Evolutionary conservation across 768 basidiomycete species (phyloP).

Genomic region (Mycena latifolia): DNA sequence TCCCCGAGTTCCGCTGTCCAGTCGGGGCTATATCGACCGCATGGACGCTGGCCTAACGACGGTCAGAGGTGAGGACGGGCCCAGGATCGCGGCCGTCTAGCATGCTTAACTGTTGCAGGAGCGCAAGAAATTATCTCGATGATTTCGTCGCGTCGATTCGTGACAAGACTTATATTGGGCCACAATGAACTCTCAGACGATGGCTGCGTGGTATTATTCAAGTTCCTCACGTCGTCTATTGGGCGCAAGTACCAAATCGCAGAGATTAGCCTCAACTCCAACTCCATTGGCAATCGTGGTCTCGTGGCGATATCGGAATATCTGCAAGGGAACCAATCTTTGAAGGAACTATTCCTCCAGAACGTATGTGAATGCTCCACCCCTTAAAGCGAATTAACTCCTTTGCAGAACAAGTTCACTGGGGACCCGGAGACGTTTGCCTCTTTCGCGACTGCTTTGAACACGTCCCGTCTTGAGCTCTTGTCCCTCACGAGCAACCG

Average conservation of each 20-base stretch:
- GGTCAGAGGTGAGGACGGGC: conserved; percentile 37
- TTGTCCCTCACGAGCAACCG: conserved; percentile 65
- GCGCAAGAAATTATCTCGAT: conserved; percentile 61
- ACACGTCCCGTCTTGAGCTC: conserved; percentile 62
- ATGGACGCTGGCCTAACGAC: conserved; percentile 43
- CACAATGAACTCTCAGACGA: conserved; percentile 70
- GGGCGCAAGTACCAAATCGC: conserved; percentile 60
- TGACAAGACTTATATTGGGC: conserved; percentile 67
- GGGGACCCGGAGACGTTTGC: conserved; percentile 49
- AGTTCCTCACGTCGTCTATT: conserved; percentile 62
- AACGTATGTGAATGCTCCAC: conserved; percentile 56
- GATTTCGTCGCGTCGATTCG: conserved; percentile 58
- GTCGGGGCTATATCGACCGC: conserved; percentile 42
- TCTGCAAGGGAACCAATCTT: conserved; percentile 56
- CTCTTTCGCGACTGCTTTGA: conserved; percentile 63
- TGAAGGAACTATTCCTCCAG: conserved; percentile 68
- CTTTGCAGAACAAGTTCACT: conserved; percentile 55
- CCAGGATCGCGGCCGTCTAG: background rate
- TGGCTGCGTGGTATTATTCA: conserved; percentile 67
- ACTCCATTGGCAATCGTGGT: conserved; percentile 66
- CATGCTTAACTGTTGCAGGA: conserved; percentile 48
- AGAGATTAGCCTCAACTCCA: conserved; percentile 71
- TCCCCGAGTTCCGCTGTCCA: conserved; percentile 18
- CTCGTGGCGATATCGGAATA: conserved; percentile 67
- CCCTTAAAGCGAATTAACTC: conserved; percentile 36